Conservation (phyloP, 2,329 filamentous ascomycete genomes). For the Curvularia spicifera region DNA sequence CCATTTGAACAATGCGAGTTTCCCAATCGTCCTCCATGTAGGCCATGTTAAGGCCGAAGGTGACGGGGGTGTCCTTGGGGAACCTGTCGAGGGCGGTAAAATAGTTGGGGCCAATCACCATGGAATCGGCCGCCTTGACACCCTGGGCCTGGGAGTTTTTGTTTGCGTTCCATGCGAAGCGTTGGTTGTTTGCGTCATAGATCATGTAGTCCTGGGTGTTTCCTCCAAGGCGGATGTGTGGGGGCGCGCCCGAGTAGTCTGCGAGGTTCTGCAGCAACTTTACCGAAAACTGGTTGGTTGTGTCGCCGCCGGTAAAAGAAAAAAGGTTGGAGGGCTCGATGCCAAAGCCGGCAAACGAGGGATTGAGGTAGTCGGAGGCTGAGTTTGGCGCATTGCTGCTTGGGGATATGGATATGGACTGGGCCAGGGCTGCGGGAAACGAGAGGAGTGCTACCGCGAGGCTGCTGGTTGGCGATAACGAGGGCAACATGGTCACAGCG, state of each 20-base stretch:
- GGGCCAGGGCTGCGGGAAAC: conserved; percentile 28
- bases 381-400: conserved; percentile 35
- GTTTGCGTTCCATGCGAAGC: conserved; percentile 51
- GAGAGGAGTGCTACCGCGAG: conserved; percentile 29
- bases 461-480: conserved; percentile 23
- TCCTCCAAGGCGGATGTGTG: conserved; percentile 58
- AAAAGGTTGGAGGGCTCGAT: conserved; percentile 62
- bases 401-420: conserved; percentile 44
- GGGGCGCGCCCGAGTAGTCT: conserved; percentile 57
- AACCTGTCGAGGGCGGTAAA: conserved; percentile 58
- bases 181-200: conserved; percentile 48
- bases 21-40: conserved; percentile 55
- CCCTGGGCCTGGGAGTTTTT: conserved; percentile 50
- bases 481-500: conserved; percentile 27
- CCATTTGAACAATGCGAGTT: conserved; percentile 53
- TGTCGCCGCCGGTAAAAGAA: conserved; percentile 56
- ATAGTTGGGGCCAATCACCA: conserved; percentile 57
- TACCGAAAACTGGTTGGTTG: conserved; percentile 54
- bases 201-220: conserved; percentile 61
- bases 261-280: conserved; percentile 58
- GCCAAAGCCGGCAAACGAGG: conserved; percentile 58
- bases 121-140: conserved; percentile 51
- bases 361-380: conserved; percentile 48
- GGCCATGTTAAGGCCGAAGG: conserved; percentile 59
- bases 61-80: conserved; percentile 58